Evolutionary conservation across 441 rosid genomes (phyloP).

Genomic region (Aquilaria agallochum): DNA sequence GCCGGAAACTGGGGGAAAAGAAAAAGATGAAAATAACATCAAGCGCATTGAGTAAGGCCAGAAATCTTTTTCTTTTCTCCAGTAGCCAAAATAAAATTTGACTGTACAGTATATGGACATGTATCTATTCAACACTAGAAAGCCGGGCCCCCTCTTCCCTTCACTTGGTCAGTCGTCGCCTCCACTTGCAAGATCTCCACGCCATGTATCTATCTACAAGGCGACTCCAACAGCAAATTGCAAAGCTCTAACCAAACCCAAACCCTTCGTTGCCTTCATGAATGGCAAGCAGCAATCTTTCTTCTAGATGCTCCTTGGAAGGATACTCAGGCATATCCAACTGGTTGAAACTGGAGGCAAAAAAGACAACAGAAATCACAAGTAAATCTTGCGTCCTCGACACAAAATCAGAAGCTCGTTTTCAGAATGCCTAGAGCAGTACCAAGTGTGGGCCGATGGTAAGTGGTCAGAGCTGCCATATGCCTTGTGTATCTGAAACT

Average conservation of each 20-base stretch:
- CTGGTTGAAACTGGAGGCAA: constrained; percentile 81
- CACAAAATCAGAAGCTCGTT: background rate
- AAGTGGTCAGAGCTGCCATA: constrained; percentile 88
- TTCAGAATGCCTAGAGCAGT: constrained; percentile 1
- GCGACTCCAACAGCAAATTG: constrained; percentile 6
- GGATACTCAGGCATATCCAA: constrained; percentile 96
- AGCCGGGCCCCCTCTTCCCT: constrained; percentile 10
- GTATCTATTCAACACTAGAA: constrained; percentile 20
- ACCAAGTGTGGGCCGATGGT: constrained; percentile 99
- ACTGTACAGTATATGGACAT: constrained; percentile 52
- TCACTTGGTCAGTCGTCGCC: background rate
- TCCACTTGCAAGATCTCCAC: constrained; percentile 12
- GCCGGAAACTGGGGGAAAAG: background rate
- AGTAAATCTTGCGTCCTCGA: background rate
- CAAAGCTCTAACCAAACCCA: constrained; percentile 62
- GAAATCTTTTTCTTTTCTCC: constrained; percentile 17
- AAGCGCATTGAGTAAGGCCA: constrained; percentile 33
- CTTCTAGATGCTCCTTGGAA: constrained; percentile 81
- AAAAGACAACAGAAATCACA: background rate
- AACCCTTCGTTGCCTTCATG: constrained; percentile 96
- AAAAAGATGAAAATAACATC: background rate
- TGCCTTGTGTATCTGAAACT: constrained; percentile 98
- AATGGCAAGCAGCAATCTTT: constrained; percentile 88
- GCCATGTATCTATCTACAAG: constrained; percentile 29
- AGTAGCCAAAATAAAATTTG: constrained; percentile 33